Evolutionary conservation across 2,329 filamentous ascomycete species (phyloP).

Genomic region (Fusarium aywerte): DNA sequence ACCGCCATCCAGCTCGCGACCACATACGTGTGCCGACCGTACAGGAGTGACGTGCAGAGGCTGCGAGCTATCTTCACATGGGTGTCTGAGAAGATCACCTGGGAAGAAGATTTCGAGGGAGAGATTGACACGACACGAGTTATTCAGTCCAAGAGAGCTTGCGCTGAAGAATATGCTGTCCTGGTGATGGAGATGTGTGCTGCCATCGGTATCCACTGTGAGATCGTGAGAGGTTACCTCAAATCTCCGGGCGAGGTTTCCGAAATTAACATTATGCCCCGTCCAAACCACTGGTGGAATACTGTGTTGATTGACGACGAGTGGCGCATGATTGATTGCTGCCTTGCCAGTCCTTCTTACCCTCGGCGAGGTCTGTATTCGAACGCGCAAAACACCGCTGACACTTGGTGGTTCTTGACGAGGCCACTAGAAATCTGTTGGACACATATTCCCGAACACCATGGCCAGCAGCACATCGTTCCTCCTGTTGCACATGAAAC

Average conservation of each 20-base stretch:
- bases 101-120: slow-evolving; percentile 96
- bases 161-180: slow-evolving; percentile 87
- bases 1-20: slow-evolving; percentile 86
- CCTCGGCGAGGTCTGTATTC: slow-evolving; percentile 83
- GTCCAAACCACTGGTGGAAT: slow-evolving; percentile 98
- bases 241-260: slow-evolving; percentile 87
- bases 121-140: slow-evolving; percentile 84
- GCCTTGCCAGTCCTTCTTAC: slow-evolving; percentile 89
- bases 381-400: slow-evolving; percentile 75
- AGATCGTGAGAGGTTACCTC: slow-evolving; percentile 88
- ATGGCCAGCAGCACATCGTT: slow-evolving; percentile 91
- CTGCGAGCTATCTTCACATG: slow-evolving; percentile 96
- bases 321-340: slow-evolving; percentile 97
- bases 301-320: slow-evolving; percentile 91
- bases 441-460: slow-evolving; percentile 90
- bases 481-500: slow-evolving; percentile 88
- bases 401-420: slow-evolving; percentile 93
- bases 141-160: slow-evolving; percentile 84
- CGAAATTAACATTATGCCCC: slow-evolving; percentile 84
- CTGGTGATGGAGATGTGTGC: slow-evolving; percentile 94
- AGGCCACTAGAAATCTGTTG: slow-evolving; percentile 91
- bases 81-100: slow-evolving; percentile 93
- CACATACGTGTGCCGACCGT: slow-evolving; percentile 91
- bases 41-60: slow-evolving; percentile 92
- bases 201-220: slow-evolving; percentile 87